These are phyloP conservation scores for Albugo laibachii DNA, from an alignment of 352 stramenopile species.

Conservation along the genomic window DNA sequence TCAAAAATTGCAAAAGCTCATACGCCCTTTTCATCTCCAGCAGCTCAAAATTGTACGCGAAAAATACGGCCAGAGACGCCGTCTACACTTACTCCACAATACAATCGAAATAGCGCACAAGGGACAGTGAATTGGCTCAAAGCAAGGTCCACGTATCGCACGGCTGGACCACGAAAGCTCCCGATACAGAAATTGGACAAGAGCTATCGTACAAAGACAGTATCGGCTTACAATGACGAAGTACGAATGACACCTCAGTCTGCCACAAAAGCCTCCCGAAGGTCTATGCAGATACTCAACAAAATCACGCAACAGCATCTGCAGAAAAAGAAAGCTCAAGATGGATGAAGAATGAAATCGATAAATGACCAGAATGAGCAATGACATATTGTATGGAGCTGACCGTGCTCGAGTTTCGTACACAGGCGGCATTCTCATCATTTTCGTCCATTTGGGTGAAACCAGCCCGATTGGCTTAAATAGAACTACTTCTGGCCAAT, in stretches of 20 bases:
- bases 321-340: no score
- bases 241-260: not conserved
- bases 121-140: constrained; percentile 61
- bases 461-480: no score
- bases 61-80: not conserved
- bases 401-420: no score
- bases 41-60: constrained; percentile 1
- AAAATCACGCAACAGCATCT: constrained; percentile 21
- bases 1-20: constrained; percentile 29
- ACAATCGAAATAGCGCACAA: constrained; percentile 13
- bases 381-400: no score
- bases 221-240: not conserved
- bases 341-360: no score
- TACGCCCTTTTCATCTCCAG: constrained; percentile 10
- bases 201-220: not conserved
- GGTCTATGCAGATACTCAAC: constrained; percentile 68
- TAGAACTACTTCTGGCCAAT: no score
- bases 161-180: constrained; percentile 12
- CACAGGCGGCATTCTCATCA: no score
- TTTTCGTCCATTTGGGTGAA: no score
- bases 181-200: not conserved
- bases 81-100: not conserved
- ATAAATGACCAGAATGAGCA: no score
- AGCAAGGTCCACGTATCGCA: constrained; percentile 14
- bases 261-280: constrained; percentile 17